Evolutionary conservation across 108 stramenopile species (phyloP).

Genomic region (Skeletonema menzelii): DNA sequence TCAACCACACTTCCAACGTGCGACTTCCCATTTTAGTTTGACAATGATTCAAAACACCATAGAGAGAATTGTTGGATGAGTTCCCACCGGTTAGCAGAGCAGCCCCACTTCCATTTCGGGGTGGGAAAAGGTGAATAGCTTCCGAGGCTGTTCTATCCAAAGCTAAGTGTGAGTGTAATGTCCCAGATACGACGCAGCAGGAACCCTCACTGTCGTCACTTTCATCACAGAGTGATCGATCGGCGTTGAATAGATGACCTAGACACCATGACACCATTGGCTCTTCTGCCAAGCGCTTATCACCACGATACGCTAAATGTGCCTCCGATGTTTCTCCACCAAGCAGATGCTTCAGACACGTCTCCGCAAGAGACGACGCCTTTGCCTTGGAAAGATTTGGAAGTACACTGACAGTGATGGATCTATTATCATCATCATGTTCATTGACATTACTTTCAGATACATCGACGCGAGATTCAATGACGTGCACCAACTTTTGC

Average conservation of each 20-base stretch:
- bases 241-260: conserved; percentile 20
- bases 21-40: conserved; percentile 74
- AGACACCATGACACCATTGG: conserved; percentile 22
- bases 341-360: conserved; percentile 24
- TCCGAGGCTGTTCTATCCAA: conserved; percentile 82
- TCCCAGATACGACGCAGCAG: conserved; percentile 42
- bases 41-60: conserved; percentile 67
- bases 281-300: conserved; percentile 37
- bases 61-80: conserved; percentile 64
- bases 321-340: conserved; percentile 17
- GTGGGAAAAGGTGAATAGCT: conserved; percentile 78
- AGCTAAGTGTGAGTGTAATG: conserved; percentile 48
- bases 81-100: conserved; percentile 55
- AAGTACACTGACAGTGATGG: conserved; percentile 9
- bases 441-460: neutral
- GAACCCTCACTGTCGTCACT: conserved; percentile 20
- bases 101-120: conserved; percentile 57
- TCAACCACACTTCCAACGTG: conserved; percentile 70
- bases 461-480: conserved; percentile 45
- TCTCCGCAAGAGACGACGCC: conserved; percentile 22
- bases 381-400: conserved; percentile 20
- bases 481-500: conserved; percentile 10
- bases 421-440: neutral
- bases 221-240: conserved; percentile 12
- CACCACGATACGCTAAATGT: conserved; percentile 40